A percentile compares a stretch with the other conserved stretches of the same genome.
phyloP scores from a whole-genome alignment of 345 rosid genomes.

The Aegle marmelos region DNA sequence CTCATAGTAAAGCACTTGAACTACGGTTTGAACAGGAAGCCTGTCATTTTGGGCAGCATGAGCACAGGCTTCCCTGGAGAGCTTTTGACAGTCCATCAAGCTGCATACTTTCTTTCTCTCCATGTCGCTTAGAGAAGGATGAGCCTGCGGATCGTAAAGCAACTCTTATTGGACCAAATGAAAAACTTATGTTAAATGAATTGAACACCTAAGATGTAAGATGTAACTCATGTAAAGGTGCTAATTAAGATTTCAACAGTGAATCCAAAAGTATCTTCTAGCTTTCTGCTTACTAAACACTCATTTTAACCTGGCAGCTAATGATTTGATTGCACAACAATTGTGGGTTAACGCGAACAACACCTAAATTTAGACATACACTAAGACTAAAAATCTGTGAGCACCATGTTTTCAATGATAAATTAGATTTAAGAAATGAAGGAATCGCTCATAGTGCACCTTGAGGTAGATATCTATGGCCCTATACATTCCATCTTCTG shows the following conservation, averaged over 20 bases:
- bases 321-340: not conserved
- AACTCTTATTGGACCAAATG: not conserved
- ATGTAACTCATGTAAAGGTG: not conserved
- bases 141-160: slow-evolving; percentile 52
- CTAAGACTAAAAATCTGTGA: not conserved
- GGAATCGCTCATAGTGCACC: slow-evolving; percentile 37
- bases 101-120: slow-evolving; percentile 96
- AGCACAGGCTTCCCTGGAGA: slow-evolving; percentile 89
- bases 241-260: not conserved
- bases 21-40: slow-evolving; percentile 88
- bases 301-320: not conserved
- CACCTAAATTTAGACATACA: not conserved
- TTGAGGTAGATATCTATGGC: slow-evolving; percentile 89
- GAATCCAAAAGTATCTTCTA: not conserved
- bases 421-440: not conserved
- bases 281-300: not conserved
- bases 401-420: not conserved
- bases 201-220: not conserved
- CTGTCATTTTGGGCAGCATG: slow-evolving; percentile 92
- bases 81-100: slow-evolving; percentile 93
- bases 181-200: not conserved
- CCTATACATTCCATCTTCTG: slow-evolving; percentile 90
- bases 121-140: slow-evolving; percentile 72
- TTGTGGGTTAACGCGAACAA: not conserved
- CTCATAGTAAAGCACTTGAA: slow-evolving; percentile 90